A percentile compares a stretch with the other conserved stretches of the same genome.
Evolutionary conservation across 2,329 filamentous ascomycete genomes (phyloP).

Genomic region (Hypoxylon sp.): DNA sequence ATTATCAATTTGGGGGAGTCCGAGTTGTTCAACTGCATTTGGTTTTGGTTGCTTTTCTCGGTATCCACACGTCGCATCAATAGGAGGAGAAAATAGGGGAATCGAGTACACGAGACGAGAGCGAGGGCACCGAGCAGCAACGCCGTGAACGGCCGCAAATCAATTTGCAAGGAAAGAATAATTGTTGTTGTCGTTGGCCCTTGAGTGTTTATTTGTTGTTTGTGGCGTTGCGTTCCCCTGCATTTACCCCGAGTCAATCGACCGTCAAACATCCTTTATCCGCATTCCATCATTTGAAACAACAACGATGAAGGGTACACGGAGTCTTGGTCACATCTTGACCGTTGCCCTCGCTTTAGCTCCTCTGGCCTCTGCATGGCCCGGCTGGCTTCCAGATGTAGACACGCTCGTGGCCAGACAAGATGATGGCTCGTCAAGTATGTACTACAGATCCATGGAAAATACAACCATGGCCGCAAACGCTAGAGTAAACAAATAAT

Average conservation of each 20-base stretch:
- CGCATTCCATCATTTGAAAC: conserved; percentile 48
- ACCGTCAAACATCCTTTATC: conserved; percentile 30
- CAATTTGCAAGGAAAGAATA: conserved; percentile 5
- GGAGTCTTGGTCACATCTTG: conserved; percentile 61
- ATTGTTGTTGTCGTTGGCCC: conserved; percentile 24
- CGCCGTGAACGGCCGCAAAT: conserved; percentile 21
- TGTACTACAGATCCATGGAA: conserved; percentile 27
- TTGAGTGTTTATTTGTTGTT: conserved; percentile 30
- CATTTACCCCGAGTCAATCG: conserved; percentile 32
- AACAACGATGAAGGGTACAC: conserved; percentile 64
- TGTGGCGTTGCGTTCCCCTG: conserved; percentile 29
- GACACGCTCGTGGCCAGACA: conserved; percentile 67
- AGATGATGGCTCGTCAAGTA: conserved; percentile 53
- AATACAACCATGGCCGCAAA: not conserved
- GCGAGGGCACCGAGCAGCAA: conserved; percentile 13
- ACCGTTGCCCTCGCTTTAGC: conserved; percentile 66
- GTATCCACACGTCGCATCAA: conserved; percentile 39
- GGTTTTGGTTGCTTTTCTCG: conserved; percentile 39
- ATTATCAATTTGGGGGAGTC: conserved; percentile 38
- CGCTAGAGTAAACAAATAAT: conserved; percentile 6
- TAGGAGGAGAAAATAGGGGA: conserved; percentile 29
- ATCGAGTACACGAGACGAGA: conserved; percentile 28
- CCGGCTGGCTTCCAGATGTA: conserved; percentile 66
- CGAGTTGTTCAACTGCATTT: conserved; percentile 41
- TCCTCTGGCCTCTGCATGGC: conserved; percentile 68